Conservation (phyloP, 192 early-diverging fungal genomes). For the Linnemannia hyalina region DNA sequence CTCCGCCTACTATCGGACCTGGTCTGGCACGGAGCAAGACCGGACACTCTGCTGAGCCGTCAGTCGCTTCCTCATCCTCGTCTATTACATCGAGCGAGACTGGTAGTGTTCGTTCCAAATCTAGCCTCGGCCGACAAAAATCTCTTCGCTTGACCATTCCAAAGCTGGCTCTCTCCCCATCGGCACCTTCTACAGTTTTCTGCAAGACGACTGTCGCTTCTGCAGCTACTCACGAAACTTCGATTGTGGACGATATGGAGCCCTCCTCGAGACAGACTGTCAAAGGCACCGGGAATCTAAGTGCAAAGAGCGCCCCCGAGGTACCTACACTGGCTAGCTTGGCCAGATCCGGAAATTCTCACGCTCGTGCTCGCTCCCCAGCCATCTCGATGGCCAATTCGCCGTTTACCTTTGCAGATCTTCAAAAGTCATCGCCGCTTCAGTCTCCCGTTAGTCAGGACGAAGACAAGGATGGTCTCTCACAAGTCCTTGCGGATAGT, state of each 20-base stretch:
- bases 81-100: conserved; percentile 10
- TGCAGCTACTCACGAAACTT: conserved; percentile 18
- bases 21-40: neutral
- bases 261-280: conserved; percentile 15
- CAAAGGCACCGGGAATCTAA: conserved; percentile 6
- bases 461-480: neutral
- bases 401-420: conserved; percentile 15
- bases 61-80: neutral
- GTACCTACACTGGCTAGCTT: conserved; percentile 13
- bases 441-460: neutral
- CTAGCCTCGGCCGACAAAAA: conserved; percentile 14
- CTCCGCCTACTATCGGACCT: neutral
- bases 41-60: neutral
- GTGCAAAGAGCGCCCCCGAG: conserved; percentile 13
- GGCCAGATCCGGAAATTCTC: neutral
- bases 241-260: conserved; percentile 22
- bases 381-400: conserved; percentile 36
- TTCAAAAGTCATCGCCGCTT: conserved; percentile 3
- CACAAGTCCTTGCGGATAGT: neutral
- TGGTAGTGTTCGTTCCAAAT: conserved; percentile 20
- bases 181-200: conserved; percentile 42
- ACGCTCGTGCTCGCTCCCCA: conserved; percentile 22
- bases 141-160: conserved; percentile 28
- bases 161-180: conserved; percentile 35
- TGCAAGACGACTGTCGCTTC: conserved; percentile 47